These are phyloP conservation scores for Ogataea nonfermentans DNA, from an alignment of 805 yeast species.

Conservation along the genomic window DNA sequence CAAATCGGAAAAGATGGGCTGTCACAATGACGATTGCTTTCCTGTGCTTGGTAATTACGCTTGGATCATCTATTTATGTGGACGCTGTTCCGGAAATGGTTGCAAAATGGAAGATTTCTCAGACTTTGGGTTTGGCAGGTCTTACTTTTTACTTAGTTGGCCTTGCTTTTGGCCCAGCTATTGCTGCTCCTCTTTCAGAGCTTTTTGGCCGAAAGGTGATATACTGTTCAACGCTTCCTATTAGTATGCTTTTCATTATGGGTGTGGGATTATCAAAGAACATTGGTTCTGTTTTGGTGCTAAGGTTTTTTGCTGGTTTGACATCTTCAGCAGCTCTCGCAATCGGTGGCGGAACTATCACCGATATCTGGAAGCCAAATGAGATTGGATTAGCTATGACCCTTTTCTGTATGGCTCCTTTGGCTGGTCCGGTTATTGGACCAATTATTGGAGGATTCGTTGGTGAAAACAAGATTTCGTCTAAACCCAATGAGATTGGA, in stretches of 20 bases:
- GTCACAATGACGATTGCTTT: constrained; percentile 63
- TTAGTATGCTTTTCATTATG: constrained; percentile 69
- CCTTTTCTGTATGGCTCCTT: constrained; percentile 74
- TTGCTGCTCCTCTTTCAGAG: constrained; percentile 74
- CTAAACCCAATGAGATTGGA: constrained; percentile 21
- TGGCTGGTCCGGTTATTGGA: constrained; percentile 76
- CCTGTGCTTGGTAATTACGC: constrained; percentile 65
- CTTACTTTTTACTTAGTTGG: constrained; percentile 69
- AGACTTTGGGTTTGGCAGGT: constrained; percentile 64
- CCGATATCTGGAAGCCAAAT: constrained; percentile 70
- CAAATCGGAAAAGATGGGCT: constrained; percentile 59
- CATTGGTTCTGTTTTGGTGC: constrained; percentile 59
- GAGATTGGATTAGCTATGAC: constrained; percentile 74
- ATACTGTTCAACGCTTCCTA: constrained; percentile 57
- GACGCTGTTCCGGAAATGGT: constrained; percentile 59
- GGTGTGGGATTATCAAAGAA: constrained; percentile 67
- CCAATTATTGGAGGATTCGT: constrained; percentile 76
- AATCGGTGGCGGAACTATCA: constrained; percentile 79
- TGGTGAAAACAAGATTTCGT: constrained; percentile 43
- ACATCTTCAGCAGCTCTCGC: constrained; percentile 82
- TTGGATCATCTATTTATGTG: constrained; percentile 74
- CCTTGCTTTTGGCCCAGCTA: constrained; percentile 66
- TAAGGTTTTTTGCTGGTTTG: constrained; percentile 72
- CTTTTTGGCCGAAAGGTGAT: constrained; percentile 64
- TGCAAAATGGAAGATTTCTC: constrained; percentile 47